Base-by-base conservation (phyloP, 1,284 basidiomycete species). In the Lentinus polychrous region DNA sequence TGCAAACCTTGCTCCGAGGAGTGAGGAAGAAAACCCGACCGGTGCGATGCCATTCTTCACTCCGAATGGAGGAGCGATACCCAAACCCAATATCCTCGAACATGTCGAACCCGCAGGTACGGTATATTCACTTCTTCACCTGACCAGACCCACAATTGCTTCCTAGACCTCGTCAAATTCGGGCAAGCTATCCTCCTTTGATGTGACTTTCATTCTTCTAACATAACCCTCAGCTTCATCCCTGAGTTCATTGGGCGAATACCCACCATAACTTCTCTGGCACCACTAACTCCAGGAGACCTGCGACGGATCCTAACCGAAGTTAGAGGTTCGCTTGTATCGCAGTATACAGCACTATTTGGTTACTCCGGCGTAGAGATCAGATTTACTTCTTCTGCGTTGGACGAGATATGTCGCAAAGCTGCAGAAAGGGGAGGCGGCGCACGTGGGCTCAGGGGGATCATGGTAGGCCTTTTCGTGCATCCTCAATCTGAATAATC, bases 161-260 rank as follows among this genome's bases (percentile, higher is more conserved):
- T 45, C 43, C 24, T 58, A 78, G 94, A 97, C 69, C 72, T 97
- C 10, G 77, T 90, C 10, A 79, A 83, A 71, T 97, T 87, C 57
- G 94, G 94, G 82, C 86, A 68, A 49, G 58, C 8, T 44, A 31
- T 3, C 22, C 5, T 22, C 23, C 43, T 45, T 43, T 12, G 38
- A 24, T 14, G 20, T 33, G 2, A 10, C 47, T n/a, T 45, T 15
- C 39, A 8, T 18, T 35, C 43, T 34, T 15, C 38, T 24, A 31
- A 33, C 31, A 34, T 17, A 23, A 7, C 2, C 8, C 8, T 38
- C n/a, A 87, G 86, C 0, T 86, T 96, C 54, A 97, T 98, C 50
- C 94, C 94, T 8, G 94, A 96, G 67, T 96, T 97, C 61, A 78
- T 95, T 36, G 93, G 91, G 18, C 86, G 94, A 27, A 68, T 96